Conservation (phyloP, 495 filamentous ascomycete genomes). For the Podospora pseudoanserina region DNA sequence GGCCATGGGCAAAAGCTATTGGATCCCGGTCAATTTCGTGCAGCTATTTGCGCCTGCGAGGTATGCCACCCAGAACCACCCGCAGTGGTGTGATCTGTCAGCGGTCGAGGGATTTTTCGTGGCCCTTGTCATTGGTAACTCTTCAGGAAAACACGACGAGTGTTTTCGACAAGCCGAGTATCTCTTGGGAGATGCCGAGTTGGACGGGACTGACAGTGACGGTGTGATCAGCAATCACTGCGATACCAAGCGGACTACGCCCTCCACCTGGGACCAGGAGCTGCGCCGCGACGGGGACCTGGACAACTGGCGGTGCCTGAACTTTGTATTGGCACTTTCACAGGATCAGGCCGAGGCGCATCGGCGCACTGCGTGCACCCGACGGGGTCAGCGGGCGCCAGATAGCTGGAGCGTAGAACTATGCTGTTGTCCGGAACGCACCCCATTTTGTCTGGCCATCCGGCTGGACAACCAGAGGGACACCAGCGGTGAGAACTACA, state of each 20-base stretch:
- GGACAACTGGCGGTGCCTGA: neutral
- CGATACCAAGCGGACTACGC: neutral
- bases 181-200: neutral
- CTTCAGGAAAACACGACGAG: neutral
- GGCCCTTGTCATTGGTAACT: neutral
- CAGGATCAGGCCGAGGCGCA: neutral
- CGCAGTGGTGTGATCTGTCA: neutral
- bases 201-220: neutral
- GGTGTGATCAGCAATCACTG: neutral
- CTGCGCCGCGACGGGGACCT: neutral
- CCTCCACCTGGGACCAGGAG: neutral
- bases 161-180: neutral
- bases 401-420: neutral
- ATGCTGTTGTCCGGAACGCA: neutral
- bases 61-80: neutral
- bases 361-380: neutral
- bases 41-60: neutral
- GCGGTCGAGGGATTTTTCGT: neutral
- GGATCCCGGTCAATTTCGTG: neutral
- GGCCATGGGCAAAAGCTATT: neutral
- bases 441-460: neutral
- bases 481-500: neutral
- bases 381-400: too few species aligned
- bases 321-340: neutral
- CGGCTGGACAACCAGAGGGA: neutral